A percentile compares a stretch with the other conserved stretches of the same genome.
Evolutionary conservation across 2,329 filamentous ascomycete species (phyloP).

Genomic region (Talaromyces atroroseus): DNA sequence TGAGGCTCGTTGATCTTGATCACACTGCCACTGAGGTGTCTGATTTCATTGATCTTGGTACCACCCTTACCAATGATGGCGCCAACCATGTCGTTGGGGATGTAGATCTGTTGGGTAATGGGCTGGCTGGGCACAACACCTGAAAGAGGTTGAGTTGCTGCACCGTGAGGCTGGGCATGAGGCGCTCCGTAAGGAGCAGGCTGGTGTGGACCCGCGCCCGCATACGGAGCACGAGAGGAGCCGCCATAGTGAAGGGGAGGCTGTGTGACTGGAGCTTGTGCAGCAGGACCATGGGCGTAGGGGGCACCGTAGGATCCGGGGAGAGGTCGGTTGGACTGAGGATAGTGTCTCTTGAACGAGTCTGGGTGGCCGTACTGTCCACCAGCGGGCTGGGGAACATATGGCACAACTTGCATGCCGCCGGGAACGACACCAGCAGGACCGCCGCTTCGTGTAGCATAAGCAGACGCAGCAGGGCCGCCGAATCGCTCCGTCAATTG

Average conservation of each 20-base stretch:
- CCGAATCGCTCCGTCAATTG: conserved; percentile 96
- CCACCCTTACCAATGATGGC: conserved; percentile 98
- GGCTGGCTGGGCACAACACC: conserved; percentile 72
- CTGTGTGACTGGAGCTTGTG: conserved; percentile 51
- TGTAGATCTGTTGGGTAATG: conserved; percentile 96
- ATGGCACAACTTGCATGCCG: conserved; percentile 98
- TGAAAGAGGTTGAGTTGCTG: conserved; percentile 57
- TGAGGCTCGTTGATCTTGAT: conserved; percentile 99
- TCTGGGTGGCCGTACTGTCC: conserved; percentile 91
- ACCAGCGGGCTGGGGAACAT: conserved; percentile 85
- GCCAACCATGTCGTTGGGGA: conserved; percentile 98
- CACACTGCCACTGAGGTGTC: conserved; percentile 92
- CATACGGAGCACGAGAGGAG: conserved; percentile 69
- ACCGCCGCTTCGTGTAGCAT: conserved; percentile 88
- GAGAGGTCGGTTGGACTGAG: conserved; percentile 69
- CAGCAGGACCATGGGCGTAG: conserved; percentile 61
- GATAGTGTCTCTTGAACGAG: conserved; percentile 69
- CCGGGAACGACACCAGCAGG: conserved; percentile 91
- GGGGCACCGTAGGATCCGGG: conserved; percentile 63
- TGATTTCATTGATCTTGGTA: conserved; percentile 98
- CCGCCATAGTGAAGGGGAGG: conserved; percentile 71
- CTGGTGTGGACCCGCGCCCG: conserved; percentile 72
- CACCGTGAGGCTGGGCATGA: conserved; percentile 59
- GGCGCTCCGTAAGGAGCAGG: conserved; percentile 63
- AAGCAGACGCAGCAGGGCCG: conserved; percentile 92